Evolutionary conservation across 2,329 filamentous ascomycete species (phyloP), one percentile per base, ranked within the genome.

Genomic region (Stachybotrys chlorohalonatus): DNA sequence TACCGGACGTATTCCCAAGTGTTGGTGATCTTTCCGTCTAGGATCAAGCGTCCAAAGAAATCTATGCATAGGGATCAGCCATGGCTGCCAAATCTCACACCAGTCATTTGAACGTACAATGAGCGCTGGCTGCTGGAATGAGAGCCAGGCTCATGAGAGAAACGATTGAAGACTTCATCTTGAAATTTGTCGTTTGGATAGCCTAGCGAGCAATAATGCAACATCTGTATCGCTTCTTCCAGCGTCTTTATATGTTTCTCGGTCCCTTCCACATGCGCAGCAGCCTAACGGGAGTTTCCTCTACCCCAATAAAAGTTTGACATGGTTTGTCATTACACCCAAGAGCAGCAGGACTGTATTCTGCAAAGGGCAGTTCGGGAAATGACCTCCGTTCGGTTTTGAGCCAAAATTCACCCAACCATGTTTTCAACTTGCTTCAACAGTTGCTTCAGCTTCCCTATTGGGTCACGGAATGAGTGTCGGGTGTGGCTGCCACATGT

Each of bases 1-100:
- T 56, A 53, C 47, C 55, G 55, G 30, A 56, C 45, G 46, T 56
- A 56, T 47, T 56, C 55, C 55, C 55, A 56, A 15, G 49, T 52
- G 13, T 52, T 49, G 31, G 52, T 51, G 32, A 39, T 47, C 15
- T 45, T 16, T 9, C 55, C 55, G 49, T 52, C 49, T n/a, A 54
- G 52, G 24, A 56, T 54, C 36, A 56, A 45, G 46, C 52, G 55
- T n/a, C 52, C 52, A 24, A 56, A 56, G 13, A 53, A 45, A 47
- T 56, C 55, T 56, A 32, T 7, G 7, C 1, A 32, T 31, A 9
- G 11, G 9, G 1, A 30, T 32, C 24, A 48, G 31, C 11, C 31
- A 32, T 51, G 49, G 13, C 4, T 31, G 24, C 8, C 17, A 30
- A 17, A 49, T 4, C 7, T 8, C 24, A 49, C 6, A 8, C 47